phyloP scores from a whole-genome alignment of 176 grass and related monocot species.

The Melocanna baccifera region DNA sequence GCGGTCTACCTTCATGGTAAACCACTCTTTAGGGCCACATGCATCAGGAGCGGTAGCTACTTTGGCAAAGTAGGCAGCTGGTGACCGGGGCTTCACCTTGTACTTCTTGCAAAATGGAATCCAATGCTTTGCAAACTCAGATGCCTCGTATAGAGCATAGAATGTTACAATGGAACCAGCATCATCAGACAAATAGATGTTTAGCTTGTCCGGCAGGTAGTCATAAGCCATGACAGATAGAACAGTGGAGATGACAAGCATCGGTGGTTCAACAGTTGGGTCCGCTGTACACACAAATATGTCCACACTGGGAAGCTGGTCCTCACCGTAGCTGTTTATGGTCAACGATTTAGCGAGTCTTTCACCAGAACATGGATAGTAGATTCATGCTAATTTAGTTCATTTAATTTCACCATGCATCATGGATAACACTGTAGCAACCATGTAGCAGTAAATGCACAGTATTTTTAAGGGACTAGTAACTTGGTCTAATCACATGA shows the following conservation, averaged over 20 bases:
- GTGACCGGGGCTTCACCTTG: slow-evolving; percentile 65
- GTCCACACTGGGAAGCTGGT: slow-evolving; percentile 51
- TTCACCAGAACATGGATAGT: not conserved
- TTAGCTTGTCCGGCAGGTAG: slow-evolving; percentile 63
- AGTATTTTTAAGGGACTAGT: not conserved
- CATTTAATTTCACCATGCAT: not conserved
- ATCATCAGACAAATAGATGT: slow-evolving; percentile 70
- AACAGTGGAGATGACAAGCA: slow-evolving; percentile 62
- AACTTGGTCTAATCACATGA: not conserved
- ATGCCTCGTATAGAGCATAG: slow-evolving; percentile 59
- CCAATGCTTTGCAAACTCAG: slow-evolving; percentile 72
- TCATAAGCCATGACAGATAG: slow-evolving; percentile 85
- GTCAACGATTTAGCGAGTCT: not conserved
- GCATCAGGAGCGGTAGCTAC: slow-evolving; percentile 5
- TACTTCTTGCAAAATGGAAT: slow-evolving; percentile 66
- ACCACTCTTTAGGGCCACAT: slow-evolving; percentile 37
- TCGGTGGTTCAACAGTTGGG: slow-evolving; percentile 57
- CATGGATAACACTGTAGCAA: not conserved
- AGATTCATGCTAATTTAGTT: not conserved
- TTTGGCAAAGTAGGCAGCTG: slow-evolving; percentile 56
- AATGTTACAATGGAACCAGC: slow-evolving; percentile 51
- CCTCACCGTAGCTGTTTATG: slow-evolving; percentile 36
- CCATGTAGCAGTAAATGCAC: not conserved
- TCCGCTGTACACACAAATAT: slow-evolving; percentile 83
- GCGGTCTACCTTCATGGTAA: slow-evolving; percentile 51